These are phyloP conservation scores for Gonium pectorale DNA, from an alignment of 139 green algal species.

Conservation along the genomic window DNA sequence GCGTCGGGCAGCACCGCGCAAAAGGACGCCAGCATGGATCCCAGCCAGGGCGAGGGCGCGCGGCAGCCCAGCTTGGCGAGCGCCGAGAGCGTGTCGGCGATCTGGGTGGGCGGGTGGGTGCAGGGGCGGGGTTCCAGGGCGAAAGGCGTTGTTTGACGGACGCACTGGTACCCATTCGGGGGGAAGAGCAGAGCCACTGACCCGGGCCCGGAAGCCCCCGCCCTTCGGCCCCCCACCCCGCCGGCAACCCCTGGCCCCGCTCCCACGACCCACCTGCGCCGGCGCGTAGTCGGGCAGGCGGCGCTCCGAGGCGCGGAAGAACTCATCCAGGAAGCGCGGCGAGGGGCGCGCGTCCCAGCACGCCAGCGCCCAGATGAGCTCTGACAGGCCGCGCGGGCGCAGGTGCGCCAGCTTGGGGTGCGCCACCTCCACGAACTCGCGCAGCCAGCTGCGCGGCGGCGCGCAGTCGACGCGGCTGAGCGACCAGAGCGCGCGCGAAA, in stretches of 20 bases:
- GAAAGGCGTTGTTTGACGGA: no score
- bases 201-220: neutral
- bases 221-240: neutral
- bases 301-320: conserved; percentile 16
- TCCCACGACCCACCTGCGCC: neutral
- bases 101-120: neutral
- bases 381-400: conserved; percentile 28
- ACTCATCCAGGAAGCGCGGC: conserved; percentile 26
- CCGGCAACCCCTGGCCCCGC: neutral
- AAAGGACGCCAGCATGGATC: conserved; percentile 45
- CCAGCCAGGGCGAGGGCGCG: conserved; percentile 50
- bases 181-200: neutral
- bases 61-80: conserved; percentile 53
- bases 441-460: conserved; percentile 46
- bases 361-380: conserved; percentile 53
- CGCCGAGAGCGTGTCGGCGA: conserved; percentile 42
- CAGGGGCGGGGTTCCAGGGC: no score
- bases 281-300: conserved; percentile 46
- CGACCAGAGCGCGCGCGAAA: conserved; percentile 57
- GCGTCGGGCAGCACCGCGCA: conserved; percentile 33
- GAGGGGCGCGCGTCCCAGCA: conserved; percentile 44
- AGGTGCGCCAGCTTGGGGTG: conserved; percentile 51
- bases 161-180: no score
- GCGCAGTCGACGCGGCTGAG: conserved; percentile 55
- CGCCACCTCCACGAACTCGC: conserved; percentile 35